A percentile compares a stretch with the other conserved stretches of the same genome.
Evolutionary conservation across 2,329 filamentous ascomycete species (phyloP).

Genomic region (Colletotrichum sp.): DNA sequence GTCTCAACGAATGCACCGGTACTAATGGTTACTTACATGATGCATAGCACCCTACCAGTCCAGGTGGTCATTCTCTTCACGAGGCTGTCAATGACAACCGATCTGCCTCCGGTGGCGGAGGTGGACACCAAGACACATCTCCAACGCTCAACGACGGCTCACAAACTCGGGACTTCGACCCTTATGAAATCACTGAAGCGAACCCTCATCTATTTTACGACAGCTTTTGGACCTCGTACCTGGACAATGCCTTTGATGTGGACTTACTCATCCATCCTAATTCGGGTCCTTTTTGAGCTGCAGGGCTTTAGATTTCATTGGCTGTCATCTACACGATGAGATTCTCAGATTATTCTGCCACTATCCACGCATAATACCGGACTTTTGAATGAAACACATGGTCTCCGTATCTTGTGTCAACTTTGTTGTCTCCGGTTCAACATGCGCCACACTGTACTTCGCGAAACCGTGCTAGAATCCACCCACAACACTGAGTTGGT

Average conservation of each 20-base stretch:
- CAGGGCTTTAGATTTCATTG: background rate
- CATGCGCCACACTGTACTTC: background rate
- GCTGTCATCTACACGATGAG: background rate
- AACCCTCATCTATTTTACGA: background rate
- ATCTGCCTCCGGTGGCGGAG: background rate
- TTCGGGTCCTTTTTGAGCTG: background rate
- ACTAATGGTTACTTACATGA: background rate
- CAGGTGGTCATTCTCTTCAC: background rate
- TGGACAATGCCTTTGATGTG: background rate
- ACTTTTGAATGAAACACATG: accelerated
- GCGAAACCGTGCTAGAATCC: background rate
- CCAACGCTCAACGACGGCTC: background rate
- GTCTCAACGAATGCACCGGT: background rate
- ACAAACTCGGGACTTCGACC: background rate
- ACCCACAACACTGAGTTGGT: background rate
- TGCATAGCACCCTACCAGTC: background rate
- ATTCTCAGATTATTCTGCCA: background rate
- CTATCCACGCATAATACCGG: accelerated
- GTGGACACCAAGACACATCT: background rate
- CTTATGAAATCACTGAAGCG: background rate
- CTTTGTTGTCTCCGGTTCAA: background rate
- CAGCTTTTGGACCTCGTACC: background rate
- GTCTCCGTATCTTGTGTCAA: background rate
- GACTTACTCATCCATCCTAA: background rate
- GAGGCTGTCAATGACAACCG: background rate